Percentiles rank a stretch among this genome's conserved stretches.
Conservation (phyloP, 192 early-diverging fungal genomes). For the Coemansia sp. region DNA sequence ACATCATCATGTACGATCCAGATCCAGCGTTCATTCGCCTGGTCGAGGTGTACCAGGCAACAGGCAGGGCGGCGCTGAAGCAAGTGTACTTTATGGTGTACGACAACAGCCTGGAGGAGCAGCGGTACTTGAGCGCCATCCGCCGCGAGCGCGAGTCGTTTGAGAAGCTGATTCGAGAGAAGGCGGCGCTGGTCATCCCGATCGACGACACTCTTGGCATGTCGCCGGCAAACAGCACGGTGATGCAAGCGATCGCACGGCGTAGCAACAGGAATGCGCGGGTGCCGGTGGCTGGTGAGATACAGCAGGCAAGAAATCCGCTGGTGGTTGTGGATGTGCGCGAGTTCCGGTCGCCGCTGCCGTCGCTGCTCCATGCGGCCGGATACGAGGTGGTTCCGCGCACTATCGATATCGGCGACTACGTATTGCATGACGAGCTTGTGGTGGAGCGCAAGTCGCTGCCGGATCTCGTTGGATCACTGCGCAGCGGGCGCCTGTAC, state of each 20-base stretch:
- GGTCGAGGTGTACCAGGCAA: constrained; percentile 72
- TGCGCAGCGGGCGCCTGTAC: constrained; percentile 84
- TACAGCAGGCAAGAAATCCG: not conserved
- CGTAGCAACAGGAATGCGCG: constrained; percentile 33
- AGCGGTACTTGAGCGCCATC: constrained; percentile 79
- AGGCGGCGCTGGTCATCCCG: constrained; percentile 64
- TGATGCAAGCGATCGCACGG: constrained; percentile 15
- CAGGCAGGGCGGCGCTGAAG: constrained; percentile 53
- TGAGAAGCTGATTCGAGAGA: constrained; percentile 86
- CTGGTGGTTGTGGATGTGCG: constrained; percentile 83
- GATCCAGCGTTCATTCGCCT: constrained; percentile 83
- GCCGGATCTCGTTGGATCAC: constrained; percentile 79
- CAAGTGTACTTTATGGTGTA: constrained; percentile 94
- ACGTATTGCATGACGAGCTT: constrained; percentile 80
- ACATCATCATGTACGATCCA: constrained; percentile 91
- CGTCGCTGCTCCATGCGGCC: constrained; percentile 76
- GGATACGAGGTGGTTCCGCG: constrained; percentile 74
- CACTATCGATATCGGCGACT: constrained; percentile 92
- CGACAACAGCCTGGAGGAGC: constrained; percentile 93
- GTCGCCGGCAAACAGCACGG: constrained; percentile 24
- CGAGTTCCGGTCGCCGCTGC: constrained; percentile 91
- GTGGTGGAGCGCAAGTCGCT: constrained; percentile 93
- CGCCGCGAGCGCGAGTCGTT: constrained; percentile 91
- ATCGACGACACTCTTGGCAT: constrained; percentile 11
- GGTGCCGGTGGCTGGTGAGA: not conserved